Evolutionary conservation across 495 filamentous ascomycete genomes (phyloP).

Genomic region (Penicillium antarcticum): DNA sequence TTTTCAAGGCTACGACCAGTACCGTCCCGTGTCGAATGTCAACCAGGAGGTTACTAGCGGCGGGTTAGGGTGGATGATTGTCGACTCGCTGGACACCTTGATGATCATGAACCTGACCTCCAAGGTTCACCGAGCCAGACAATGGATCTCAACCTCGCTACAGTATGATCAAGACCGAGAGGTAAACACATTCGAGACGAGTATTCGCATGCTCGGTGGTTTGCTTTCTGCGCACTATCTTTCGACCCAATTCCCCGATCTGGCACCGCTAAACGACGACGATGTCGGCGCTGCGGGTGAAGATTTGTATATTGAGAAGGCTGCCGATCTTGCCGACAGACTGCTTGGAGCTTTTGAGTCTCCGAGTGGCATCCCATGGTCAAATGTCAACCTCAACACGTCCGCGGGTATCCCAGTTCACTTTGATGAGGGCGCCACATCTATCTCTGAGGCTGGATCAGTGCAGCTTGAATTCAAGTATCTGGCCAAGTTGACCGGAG

Average conservation of each 20-base stretch:
- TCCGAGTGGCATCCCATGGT: constrained; percentile 78
- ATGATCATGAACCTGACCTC: constrained; percentile 98
- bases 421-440: constrained; percentile 83
- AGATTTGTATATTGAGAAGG: constrained; percentile 94
- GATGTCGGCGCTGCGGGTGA: constrained; percentile 67
- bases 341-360: constrained; percentile 86
- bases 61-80: constrained; percentile 91
- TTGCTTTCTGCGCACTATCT: constrained; percentile 94
- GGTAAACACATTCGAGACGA: constrained; percentile 97
- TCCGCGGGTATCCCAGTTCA: constrained; percentile 73
- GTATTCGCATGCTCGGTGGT: constrained; percentile 95
- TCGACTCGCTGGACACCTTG: constrained; percentile 92
- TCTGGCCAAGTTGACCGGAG: constrained; percentile 88
- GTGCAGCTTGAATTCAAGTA: constrained; percentile 98
- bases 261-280: constrained; percentile 64
- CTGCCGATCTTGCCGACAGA: constrained; percentile 85
- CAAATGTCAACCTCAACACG: constrained; percentile 82
- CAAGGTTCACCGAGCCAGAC: constrained; percentile 75
- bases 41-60: constrained; percentile 74
- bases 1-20: constrained; percentile 76
- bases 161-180: constrained; percentile 89
- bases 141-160: constrained; percentile 84
- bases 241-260: constrained; percentile 63
- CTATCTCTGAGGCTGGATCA: constrained; percentile 87
- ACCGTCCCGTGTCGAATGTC: constrained; percentile 75